phyloP scores from a whole-genome alignment of 2,329 filamentous ascomycete genomes.

The Fusarium sp. region DNA sequence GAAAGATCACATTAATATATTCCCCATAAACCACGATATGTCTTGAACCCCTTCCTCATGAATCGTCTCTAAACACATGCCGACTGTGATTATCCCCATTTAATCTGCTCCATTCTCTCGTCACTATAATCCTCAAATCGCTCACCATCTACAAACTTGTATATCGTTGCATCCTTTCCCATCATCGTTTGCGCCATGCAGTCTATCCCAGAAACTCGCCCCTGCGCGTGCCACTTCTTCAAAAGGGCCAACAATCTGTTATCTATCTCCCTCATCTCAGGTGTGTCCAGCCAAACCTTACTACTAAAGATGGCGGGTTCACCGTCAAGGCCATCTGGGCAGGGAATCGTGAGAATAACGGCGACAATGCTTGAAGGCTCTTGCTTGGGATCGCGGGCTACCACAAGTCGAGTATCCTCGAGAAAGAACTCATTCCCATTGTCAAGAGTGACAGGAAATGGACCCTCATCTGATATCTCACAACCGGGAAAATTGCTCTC shows the following conservation, averaged over 20 bases:
- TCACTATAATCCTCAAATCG: constrained; percentile 15
- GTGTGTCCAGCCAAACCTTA: neutral
- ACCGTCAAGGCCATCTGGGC: neutral
- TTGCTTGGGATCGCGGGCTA: constrained; percentile 1
- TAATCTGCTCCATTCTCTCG: constrained; percentile 1
- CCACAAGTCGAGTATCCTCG: neutral
- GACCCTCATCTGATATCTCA: constrained; percentile 1
- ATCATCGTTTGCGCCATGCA: constrained; percentile 14
- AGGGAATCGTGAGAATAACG: neutral
- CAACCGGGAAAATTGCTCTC: neutral
- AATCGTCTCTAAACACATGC: no score
- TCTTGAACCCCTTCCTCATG: no score
- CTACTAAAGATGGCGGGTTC: neutral
- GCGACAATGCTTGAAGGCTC: neutral
- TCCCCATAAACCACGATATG: no score
- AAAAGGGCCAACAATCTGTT: neutral
- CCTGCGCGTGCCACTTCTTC: neutral
- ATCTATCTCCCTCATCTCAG: constrained; percentile 4
- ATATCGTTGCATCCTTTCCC: constrained; percentile 3
- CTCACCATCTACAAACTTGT: constrained; percentile 14
- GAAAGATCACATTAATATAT: no score
- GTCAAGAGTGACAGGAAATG: neutral
- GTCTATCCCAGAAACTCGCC: neutral
- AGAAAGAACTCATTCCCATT: neutral
- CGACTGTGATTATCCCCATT: neutral